These are phyloP conservation scores for Articulospora tetracladia DNA, from an alignment of 495 filamentous ascomycete genomes.

Conservation along the genomic window DNA sequence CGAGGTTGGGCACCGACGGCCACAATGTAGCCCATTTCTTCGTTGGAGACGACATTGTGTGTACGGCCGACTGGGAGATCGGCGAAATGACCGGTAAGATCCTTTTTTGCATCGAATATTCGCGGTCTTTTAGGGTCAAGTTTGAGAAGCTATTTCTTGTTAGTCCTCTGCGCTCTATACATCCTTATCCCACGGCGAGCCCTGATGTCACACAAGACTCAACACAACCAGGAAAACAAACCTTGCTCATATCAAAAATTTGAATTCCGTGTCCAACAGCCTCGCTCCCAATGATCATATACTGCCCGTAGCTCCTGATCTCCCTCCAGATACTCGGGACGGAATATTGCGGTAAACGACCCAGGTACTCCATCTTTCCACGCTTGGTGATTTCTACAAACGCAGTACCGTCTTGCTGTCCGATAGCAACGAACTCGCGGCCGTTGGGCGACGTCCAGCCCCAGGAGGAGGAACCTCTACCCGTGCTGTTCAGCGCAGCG, in stretches of 20 bases:
- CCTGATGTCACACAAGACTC: too few species aligned
- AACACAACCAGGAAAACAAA: slow-evolving; percentile 4
- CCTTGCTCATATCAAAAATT: slow-evolving; percentile 49
- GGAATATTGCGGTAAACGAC: slow-evolving; percentile 48
- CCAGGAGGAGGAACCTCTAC: slow-evolving; percentile 23
- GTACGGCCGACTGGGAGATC: slow-evolving; percentile 43
- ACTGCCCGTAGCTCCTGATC: slow-evolving; percentile 41
- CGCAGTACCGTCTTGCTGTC: slow-evolving; percentile 52
- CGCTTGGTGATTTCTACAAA: slow-evolving; percentile 48
- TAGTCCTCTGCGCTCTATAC: too few species aligned
- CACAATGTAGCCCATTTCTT: slow-evolving; percentile 46
- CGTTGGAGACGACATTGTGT: slow-evolving; percentile 51
- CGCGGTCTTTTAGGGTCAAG: slow-evolving; percentile 5
- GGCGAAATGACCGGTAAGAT: slow-evolving; percentile 36
- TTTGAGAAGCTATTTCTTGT: slow-evolving; percentile 4
- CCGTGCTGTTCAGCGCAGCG: slow-evolving; percentile 41
- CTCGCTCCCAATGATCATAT: slow-evolving; percentile 47
- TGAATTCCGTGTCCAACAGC: slow-evolving; percentile 45
- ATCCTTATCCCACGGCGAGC: too few species aligned
- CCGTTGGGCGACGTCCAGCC: slow-evolving; percentile 55
- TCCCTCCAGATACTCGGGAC: slow-evolving; percentile 43
- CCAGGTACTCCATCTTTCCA: slow-evolving; percentile 52
- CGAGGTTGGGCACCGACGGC: slow-evolving; percentile 47
- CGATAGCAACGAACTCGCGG: slow-evolving; percentile 55
- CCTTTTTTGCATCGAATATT: slow-evolving; percentile 31